Conservation (phyloP, 1,284 basidiomycete genomes). For the Fistulinella cinereoalba region DNA sequence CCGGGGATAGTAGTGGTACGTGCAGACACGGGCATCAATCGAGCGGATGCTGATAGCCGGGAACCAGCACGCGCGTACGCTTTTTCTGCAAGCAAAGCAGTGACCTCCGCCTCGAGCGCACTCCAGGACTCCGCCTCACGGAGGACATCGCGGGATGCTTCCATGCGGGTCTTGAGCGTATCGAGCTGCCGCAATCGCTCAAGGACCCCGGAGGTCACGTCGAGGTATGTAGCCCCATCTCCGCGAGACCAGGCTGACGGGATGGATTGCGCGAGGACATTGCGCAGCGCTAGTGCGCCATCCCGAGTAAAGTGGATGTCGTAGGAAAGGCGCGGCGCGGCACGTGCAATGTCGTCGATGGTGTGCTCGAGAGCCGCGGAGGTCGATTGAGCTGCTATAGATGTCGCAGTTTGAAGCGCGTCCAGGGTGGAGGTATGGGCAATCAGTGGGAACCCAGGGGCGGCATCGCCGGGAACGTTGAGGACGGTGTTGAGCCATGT, state of each 20-base stretch:
- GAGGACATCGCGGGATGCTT: constrained; percentile 79
- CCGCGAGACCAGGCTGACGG: constrained; percentile 40
- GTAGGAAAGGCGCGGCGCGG: constrained; percentile 84
- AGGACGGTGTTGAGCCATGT: constrained; percentile 67
- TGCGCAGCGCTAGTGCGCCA: constrained; percentile 73
- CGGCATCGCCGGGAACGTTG: constrained; percentile 32
- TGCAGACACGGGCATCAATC: constrained; percentile 86
- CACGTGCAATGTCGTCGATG: constrained; percentile 87
- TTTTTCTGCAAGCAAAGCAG: constrained; percentile 72
- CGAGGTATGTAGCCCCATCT: constrained; percentile 1
- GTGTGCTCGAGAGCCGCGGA: constrained; percentile 79
- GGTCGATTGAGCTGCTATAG: constrained; percentile 84
- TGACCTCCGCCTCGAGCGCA: constrained; percentile 88
- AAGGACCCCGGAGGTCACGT: constrained; percentile 60
- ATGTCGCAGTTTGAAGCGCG: constrained; percentile 60
- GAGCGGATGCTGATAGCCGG: constrained; percentile 80
- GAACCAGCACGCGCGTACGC: constrained; percentile 85
- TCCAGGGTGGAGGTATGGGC: constrained; percentile 24
- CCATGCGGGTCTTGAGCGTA: constrained; percentile 81
- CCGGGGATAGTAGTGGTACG: constrained; percentile 65
- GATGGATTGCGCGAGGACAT: constrained; percentile 56
- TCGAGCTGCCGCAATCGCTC: constrained; percentile 78
- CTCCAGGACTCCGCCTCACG: constrained; percentile 94
- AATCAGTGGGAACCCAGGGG: constrained; percentile 16
- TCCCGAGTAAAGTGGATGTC: constrained; percentile 96